These are phyloP conservation scores for Hygrocybe punicea DNA, from an alignment of 768 basidiomycete species.

Conservation along the genomic window DNA sequence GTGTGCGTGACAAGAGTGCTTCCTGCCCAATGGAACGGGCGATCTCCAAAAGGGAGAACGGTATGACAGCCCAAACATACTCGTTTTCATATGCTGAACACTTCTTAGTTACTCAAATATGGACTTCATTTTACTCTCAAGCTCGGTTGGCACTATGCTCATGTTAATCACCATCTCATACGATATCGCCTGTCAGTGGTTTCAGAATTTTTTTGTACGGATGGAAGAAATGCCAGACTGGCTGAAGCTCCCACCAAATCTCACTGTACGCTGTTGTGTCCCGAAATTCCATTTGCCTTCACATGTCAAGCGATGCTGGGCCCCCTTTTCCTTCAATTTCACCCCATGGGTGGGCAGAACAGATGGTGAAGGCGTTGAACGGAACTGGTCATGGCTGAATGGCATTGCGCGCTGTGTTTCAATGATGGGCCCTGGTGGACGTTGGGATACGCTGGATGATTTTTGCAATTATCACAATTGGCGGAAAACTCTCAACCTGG, in stretches of 20 bases:
- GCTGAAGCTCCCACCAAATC: neutral
- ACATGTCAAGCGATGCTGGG: constrained; percentile 19
- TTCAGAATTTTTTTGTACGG: neutral
- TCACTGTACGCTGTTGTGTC: constrained; percentile 3
- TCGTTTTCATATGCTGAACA: neutral
- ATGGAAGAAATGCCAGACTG: neutral
- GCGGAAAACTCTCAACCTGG: constrained; percentile 16
- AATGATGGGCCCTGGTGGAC: constrained; percentile 20
- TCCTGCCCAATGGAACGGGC: constrained; percentile 22
- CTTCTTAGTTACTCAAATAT: constrained; percentile 14
- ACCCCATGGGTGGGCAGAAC: constrained; percentile 23
- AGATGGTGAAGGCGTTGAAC: constrained; percentile 37
- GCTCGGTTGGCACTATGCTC: neutral
- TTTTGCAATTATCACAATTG: constrained; percentile 22
- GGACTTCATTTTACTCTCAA: constrained; percentile 16
- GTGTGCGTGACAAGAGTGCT: constrained; percentile 25
- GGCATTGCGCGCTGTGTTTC: constrained; percentile 10
- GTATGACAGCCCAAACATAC: constrained; percentile 12
- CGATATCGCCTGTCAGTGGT: constrained; percentile 14
- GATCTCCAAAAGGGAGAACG: constrained; percentile 34
- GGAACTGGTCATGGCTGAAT: constrained; percentile 30
- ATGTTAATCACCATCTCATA: constrained; percentile 10
- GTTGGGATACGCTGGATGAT: constrained; percentile 26
- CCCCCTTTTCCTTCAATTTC: too few relatives aligned
- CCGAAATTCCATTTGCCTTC: constrained; percentile 26